These are phyloP conservation scores for Dinochytrium kinnereticum DNA, from an alignment of 371 early-diverging fungal genomes.

Conservation along the genomic window DNA sequence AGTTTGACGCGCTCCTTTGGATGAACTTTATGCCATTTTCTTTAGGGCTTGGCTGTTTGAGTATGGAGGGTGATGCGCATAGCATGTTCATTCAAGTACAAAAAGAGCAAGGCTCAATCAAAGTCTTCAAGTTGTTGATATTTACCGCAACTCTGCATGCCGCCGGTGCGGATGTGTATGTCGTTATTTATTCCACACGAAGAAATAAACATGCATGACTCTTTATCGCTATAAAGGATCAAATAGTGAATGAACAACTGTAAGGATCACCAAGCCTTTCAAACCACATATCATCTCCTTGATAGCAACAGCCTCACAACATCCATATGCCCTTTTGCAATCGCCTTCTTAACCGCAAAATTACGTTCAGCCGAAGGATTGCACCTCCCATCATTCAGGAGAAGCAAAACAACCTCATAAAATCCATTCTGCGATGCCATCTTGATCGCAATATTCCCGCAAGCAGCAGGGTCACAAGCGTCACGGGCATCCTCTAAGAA, in stretches of 20 bases:
- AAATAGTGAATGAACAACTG: not conserved
- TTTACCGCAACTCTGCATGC: too few species aligned
- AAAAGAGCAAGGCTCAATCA: too few species aligned
- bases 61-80: too few species aligned
- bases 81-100: too few species aligned
- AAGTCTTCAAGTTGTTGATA: too few species aligned
- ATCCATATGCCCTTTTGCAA: constrained; percentile 18
- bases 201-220: too few species aligned
- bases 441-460: constrained; percentile 15
- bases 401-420: constrained; percentile 11
- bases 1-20: too few species aligned
- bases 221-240: not conserved
- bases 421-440: constrained; percentile 18
- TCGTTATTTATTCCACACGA: too few species aligned
- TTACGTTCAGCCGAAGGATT: constrained; percentile 24
- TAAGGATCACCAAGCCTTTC: too few species aligned
- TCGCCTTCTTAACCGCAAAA: constrained; percentile 26
- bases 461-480: constrained; percentile 17
- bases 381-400: constrained; percentile 19
- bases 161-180: not conserved
- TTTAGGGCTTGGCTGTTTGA: too few species aligned
- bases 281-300: too few species aligned
- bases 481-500: constrained; percentile 11
- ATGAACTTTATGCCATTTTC: too few species aligned
- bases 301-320: constrained; percentile 21